Evolutionary conservation across 2,329 filamentous ascomycete genomes (phyloP).

Genomic region (Phoma sp.): DNA sequence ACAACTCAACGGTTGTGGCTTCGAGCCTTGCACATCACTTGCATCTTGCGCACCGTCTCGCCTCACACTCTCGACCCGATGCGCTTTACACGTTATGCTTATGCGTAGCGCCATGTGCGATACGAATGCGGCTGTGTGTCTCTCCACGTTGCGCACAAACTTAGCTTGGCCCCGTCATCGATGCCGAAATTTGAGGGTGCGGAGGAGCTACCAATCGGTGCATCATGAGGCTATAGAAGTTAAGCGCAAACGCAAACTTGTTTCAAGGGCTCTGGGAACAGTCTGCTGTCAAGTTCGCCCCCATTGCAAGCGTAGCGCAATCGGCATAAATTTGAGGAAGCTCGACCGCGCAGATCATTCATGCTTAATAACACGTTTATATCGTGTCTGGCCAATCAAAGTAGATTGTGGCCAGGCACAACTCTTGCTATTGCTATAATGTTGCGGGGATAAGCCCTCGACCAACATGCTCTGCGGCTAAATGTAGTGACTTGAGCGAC

Average conservation of each 20-base stretch:
- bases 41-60: not conserved
- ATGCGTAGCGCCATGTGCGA: constrained; percentile 7
- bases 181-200: constrained; percentile 10
- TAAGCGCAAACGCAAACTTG: constrained; percentile 10
- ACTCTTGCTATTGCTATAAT: constrained; percentile 1
- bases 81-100: not conserved
- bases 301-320: not conserved
- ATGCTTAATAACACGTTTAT: constrained; percentile 9
- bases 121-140: constrained; percentile 11
- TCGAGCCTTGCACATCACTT: constrained; percentile 4
- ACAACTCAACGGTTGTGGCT: constrained; percentile 8
- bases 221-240: constrained; percentile 5
- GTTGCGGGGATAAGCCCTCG: constrained; percentile 11
- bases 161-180: not conserved
- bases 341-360: constrained; percentile 8
- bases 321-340: constrained; percentile 15
- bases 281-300: constrained; percentile 3
- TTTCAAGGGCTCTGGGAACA: constrained; percentile 1
- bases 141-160: constrained; percentile 9
- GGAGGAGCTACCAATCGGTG: constrained; percentile 12
- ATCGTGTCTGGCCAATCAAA: constrained; percentile 8
- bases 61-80: not conserved
- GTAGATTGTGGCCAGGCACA: not conserved
- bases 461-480: constrained; percentile 4
- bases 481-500: not conserved